Conservation (phyloP, 2,329 filamentous ascomycete genomes). For the Penicillium sp. region DNA sequence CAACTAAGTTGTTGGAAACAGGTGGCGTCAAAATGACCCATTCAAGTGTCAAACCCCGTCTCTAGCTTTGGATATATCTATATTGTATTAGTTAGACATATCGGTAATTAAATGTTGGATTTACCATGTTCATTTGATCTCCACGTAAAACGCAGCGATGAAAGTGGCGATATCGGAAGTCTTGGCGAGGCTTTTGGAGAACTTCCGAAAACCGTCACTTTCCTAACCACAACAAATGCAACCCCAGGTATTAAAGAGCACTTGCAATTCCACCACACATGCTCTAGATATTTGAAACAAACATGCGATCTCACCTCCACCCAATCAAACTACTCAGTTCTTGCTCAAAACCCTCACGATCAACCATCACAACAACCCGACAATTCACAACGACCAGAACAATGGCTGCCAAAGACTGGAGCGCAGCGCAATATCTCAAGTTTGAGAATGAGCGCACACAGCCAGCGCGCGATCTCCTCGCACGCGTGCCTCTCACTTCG, state of each 20-base stretch:
- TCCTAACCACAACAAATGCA: not conserved
- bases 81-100: not conserved
- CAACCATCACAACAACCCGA: not conserved
- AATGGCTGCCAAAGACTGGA: constrained; percentile 49
- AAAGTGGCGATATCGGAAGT: not conserved
- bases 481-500: constrained; percentile 46
- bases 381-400: constrained; percentile 4
- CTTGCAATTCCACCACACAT: not conserved
- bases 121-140: not conserved
- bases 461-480: constrained; percentile 56
- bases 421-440: constrained; percentile 59
- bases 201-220: constrained; percentile 7
- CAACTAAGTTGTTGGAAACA: constrained; percentile 6
- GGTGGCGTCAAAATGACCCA: not conserved
- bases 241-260: not conserved
- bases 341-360: not conserved
- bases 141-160: not conserved
- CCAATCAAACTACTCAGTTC: not conserved
- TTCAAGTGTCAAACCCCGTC: not conserved
- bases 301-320: not conserved
- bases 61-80: constrained; percentile 1
- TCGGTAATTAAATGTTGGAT: constrained; percentile 1
- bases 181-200: not conserved
- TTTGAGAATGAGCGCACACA: constrained; percentile 57
- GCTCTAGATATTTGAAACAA: not conserved